Evolutionary conservation across 2,329 filamentous ascomycete genomes (phyloP).

Genomic region (Verticillium longisporum): DNA sequence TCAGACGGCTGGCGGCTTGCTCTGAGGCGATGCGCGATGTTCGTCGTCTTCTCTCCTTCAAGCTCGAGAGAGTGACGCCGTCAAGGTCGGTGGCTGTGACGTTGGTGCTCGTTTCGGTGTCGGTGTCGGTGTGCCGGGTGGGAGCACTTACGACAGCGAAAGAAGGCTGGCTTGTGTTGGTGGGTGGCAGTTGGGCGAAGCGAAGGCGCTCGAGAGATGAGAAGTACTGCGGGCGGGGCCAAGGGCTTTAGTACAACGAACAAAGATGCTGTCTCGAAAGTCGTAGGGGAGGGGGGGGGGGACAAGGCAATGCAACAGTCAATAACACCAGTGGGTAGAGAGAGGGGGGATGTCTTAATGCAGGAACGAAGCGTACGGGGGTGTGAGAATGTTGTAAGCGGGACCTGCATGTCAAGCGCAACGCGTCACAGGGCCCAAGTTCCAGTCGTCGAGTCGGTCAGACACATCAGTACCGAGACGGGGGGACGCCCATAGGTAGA

Average conservation of each 20-base stretch:
- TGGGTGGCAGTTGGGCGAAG: constrained; percentile 28
- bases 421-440: neutral
- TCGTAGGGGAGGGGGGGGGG: neutral
- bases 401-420: neutral
- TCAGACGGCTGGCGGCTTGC: constrained; percentile 15
- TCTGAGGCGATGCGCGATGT: constrained; percentile 18
- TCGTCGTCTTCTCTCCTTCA: constrained; percentile 9
- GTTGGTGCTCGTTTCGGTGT: neutral
- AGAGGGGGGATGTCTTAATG: constrained; percentile 29
- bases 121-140: constrained; percentile 2
- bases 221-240: constrained; percentile 51
- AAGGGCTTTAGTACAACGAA: constrained; percentile 8
- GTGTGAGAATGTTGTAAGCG: neutral
- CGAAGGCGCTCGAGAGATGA: constrained; percentile 64
- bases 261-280: neutral
- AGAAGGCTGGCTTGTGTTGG: neutral
- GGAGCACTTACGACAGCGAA: constrained; percentile 2
- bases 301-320: neutral
- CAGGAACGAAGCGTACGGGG: constrained; percentile 22
- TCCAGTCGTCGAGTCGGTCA: neutral
- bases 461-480: constrained; percentile 5
- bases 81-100: constrained; percentile 5
- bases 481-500: neutral
- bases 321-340: constrained; percentile 11
- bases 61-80: constrained; percentile 8